Evolutionary conservation across 1,139 yeast species (phyloP), one percentile per base, ranked within the genome.

Genomic region (Yamadazyma friedrichii): DNA sequence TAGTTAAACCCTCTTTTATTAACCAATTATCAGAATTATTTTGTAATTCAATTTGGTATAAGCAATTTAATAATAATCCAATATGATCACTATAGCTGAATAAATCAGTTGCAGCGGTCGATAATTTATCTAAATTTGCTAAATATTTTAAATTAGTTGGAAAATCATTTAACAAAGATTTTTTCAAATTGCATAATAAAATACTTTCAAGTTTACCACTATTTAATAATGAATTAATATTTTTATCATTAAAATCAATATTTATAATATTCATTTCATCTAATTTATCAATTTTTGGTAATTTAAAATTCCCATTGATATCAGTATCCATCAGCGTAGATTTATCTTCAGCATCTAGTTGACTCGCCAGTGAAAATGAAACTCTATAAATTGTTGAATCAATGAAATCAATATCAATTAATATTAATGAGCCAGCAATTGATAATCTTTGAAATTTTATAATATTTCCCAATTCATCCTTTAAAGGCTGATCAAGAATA

Each of bases 401-500:
- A 4, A 55, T 47, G 44, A 67, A 69, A 45, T 71, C 78, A 24
- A 72, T 59, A 44, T 72, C 78, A n/a, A 72, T 57, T 35, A 72
- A 56, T 5, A 70, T 64, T 17, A 66, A 56, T 2, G 74, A 62
- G 3, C 76, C 76, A 1, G 76, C 77, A 31, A 72, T 70, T 9
- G 75, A 63, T 38, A 72, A 55, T 42, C 76, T 54, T 22, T 50
- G 52, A 28, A 50, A 51, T 31, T 50, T 51, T n/a, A 46, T 41
- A 8, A 35, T 32, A 11, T 45, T 37, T 9, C 47, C 48, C 1
- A 31, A 26, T 16, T 47, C 50, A 17, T 58, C 56, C 29, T 33
- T 42, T 28, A 50, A 42, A 3, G 57, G 51, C 34, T 53, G 58
- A 20, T 49, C 55, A 27, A 50, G 49, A 8, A 55, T 54, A 44